phyloP scores from a whole-genome alignment of 179 eudicot species.

The Beta lomatogona region DNA sequence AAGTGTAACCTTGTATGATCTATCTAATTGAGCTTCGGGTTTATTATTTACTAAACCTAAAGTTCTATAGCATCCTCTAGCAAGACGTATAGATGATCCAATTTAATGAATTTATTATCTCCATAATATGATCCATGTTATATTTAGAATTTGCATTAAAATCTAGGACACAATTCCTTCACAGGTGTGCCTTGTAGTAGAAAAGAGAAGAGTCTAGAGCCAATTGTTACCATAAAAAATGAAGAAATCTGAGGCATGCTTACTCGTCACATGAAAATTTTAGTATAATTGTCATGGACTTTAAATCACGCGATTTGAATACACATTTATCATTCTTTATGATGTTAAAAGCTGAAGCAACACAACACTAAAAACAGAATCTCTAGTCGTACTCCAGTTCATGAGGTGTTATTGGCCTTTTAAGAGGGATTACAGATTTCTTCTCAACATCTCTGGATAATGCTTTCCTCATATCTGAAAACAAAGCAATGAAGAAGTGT shows the following conservation, averaged over 20 bases:
- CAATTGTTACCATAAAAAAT: not conserved
- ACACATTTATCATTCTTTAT: not conserved
- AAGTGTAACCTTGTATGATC: too few relatives aligned
- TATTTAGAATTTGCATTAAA: too few relatives aligned
- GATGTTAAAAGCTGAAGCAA: not conserved
- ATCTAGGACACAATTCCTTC: too few relatives aligned
- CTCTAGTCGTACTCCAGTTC: conserved; percentile 84
- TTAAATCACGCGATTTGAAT: not conserved
- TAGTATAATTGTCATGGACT: not conserved
- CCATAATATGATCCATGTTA: too few relatives aligned
- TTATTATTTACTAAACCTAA: too few relatives aligned
- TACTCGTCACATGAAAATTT: not conserved
- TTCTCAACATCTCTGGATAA: conserved; percentile 86
- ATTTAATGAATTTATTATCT: too few relatives aligned
- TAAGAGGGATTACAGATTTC: conserved; percentile 87
- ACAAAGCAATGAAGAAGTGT: not conserved
- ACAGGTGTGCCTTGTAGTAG: too few relatives aligned
- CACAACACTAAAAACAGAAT: not conserved
- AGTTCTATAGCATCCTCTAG: too few relatives aligned
- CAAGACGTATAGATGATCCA: too few relatives aligned
- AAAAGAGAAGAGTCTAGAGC: too few relatives aligned
- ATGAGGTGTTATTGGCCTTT: too few relatives aligned
- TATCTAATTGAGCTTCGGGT: too few relatives aligned
- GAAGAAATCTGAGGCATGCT: not conserved
- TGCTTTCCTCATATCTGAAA: conserved; percentile 93